Percentiles rank a stretch among this genome's conserved stretches.
Evolutionary conservation across 2,329 filamentous ascomycete species (phyloP).

Genomic region (Fusarium pseudonygamai): DNA sequence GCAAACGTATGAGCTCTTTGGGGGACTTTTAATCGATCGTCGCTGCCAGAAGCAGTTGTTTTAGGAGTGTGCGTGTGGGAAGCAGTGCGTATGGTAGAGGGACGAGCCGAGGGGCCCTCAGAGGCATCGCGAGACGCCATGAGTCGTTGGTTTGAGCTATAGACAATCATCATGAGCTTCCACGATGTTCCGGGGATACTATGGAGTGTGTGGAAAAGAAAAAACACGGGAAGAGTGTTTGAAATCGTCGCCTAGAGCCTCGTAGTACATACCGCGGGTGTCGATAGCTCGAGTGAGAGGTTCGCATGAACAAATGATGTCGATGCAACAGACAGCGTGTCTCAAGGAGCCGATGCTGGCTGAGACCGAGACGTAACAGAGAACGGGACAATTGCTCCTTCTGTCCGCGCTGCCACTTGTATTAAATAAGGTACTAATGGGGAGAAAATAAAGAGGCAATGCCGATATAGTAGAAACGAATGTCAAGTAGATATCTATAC

Average conservation of each 20-base stretch:
- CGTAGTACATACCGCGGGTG: conserved; percentile 30
- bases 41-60: conserved; percentile 40
- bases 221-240: not conserved
- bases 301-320: conserved; percentile 25
- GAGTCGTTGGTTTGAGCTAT: conserved; percentile 39
- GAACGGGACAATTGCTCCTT: conserved; percentile 4
- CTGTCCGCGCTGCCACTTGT: not conserved
- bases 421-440: not conserved
- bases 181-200: not conserved
- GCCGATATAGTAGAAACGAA: conserved; percentile 7
- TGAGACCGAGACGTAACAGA: conserved; percentile 15
- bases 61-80: conserved; percentile 43
- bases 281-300: conserved; percentile 20
- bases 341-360: conserved; percentile 31
- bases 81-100: conserved; percentile 43
- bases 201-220: not conserved
- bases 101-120: conserved; percentile 45
- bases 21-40: conserved; percentile 47
- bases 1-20: conserved; percentile 60
- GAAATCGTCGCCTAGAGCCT: conserved; percentile 5
- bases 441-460: not conserved
- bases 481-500: conserved; percentile 5
- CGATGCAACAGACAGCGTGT: conserved; percentile 42
- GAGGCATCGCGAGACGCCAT: conserved; percentile 49
- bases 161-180: conserved; percentile 44